Conservation (phyloP, 176 grass and related monocot genomes). For the barley (Hordeum vulgare) region DNA sequence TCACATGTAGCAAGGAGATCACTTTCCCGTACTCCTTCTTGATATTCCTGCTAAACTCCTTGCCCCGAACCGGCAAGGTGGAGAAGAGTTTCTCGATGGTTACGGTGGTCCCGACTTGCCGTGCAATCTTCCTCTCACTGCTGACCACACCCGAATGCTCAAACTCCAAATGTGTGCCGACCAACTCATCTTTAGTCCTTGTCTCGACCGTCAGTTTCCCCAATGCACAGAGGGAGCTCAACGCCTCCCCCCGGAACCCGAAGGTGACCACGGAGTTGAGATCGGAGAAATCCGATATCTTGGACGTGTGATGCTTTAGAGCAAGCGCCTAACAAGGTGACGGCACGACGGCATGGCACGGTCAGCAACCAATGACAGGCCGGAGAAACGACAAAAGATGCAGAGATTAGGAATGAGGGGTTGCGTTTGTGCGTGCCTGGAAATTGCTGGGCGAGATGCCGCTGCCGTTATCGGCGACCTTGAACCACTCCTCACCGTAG, state of each 20-base stretch:
- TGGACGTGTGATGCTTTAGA: conserved; percentile 91
- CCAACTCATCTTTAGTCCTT: conserved; percentile 56
- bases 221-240: conserved; percentile 81
- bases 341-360: background rate
- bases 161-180: conserved; percentile 79
- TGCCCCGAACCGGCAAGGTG: conserved; percentile 75
- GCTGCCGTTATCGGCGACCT: conserved; percentile 76
- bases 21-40: conserved; percentile 84
- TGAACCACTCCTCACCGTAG: conserved; percentile 83
- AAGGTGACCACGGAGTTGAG: conserved; percentile 64
- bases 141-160: conserved; percentile 65
- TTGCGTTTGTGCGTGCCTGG: conserved; percentile 35
- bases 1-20: conserved; percentile 78
- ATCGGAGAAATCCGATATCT: conserved; percentile 80
- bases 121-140: conserved; percentile 66
- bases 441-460: conserved; percentile 78
- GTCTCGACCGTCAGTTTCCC: conserved; percentile 74
- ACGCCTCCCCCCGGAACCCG: conserved; percentile 82
- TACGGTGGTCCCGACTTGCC: conserved; percentile 83
- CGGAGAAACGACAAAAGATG: background rate
- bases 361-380: background rate
- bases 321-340: conserved; percentile 44
- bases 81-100: conserved; percentile 78
- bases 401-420: background rate
- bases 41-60: conserved; percentile 92